These are phyloP conservation scores for Blastobotrys indianensis DNA, from an alignment of 1,139 yeast species.

Conservation along the genomic window DNA sequence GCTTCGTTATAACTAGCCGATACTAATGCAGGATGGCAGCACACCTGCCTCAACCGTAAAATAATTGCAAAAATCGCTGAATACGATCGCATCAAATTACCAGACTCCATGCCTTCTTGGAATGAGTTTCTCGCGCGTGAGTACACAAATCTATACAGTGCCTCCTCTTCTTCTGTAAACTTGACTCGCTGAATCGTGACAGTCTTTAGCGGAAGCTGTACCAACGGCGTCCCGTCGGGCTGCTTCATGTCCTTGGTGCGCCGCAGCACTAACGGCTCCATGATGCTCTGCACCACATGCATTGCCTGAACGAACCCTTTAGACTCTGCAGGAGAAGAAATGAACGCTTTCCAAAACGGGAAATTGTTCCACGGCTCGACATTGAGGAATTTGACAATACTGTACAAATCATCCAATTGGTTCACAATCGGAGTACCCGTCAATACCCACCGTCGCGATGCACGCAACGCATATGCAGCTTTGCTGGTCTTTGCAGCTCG, in stretches of 20 bases:
- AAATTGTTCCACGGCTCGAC: slow-evolving; percentile 88
- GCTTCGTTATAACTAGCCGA: slow-evolving; percentile 25
- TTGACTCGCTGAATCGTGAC: slow-evolving; percentile 61
- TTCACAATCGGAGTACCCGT: slow-evolving; percentile 96
- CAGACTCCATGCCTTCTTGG: slow-evolving; percentile 53
- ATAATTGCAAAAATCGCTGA: slow-evolving; percentile 80
- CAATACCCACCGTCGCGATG: slow-evolving; percentile 73
- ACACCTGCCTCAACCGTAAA: slow-evolving; percentile 75
- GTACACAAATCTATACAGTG: slow-evolving; percentile 64
- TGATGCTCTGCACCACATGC: slow-evolving; percentile 74
- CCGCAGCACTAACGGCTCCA: slow-evolving; percentile 77
- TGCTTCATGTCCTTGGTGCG: slow-evolving; percentile 84
- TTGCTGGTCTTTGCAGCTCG: slow-evolving; percentile 74
- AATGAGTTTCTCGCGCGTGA: slow-evolving; percentile 65
- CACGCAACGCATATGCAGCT: slow-evolving; percentile 61
- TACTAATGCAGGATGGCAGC: slow-evolving; percentile 74
- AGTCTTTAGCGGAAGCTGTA: slow-evolving; percentile 71
- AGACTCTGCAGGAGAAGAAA: slow-evolving; percentile 76
- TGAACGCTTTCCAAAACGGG: slow-evolving; percentile 83
- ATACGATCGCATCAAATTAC: slow-evolving; percentile 67
- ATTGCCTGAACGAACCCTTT: slow-evolving; percentile 65
- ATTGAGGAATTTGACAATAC: slow-evolving; percentile 66
- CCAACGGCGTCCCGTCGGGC: slow-evolving; percentile 66
- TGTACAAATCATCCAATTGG: slow-evolving; percentile 77
- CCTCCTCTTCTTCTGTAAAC: slow-evolving; percentile 61